phyloP scores from a whole-genome alignment of 306 rosid species.

The Prunus mume region DNA sequence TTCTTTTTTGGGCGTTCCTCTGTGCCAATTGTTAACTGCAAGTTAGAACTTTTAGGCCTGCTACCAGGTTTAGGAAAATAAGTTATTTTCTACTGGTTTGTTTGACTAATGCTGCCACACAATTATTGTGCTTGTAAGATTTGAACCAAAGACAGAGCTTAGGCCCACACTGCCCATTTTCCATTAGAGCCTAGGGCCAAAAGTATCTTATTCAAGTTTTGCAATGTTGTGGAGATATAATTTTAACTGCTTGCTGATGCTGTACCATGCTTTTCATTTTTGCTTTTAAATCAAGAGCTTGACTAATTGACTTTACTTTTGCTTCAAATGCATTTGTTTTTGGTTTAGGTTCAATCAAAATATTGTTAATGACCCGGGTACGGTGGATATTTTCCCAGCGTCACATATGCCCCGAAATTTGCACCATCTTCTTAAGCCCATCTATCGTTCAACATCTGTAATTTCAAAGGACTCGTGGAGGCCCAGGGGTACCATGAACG shows the following conservation, averaged over 20 bases:
- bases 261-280: neutral
- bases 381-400: conserved; percentile 78
- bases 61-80: neutral
- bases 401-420: conserved; percentile 61
- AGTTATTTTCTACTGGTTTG: neutral
- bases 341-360: conserved; percentile 71
- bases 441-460: conserved; percentile 37
- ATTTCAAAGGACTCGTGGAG: conserved; percentile 24
- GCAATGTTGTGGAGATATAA: neutral
- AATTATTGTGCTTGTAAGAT: neutral
- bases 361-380: conserved; percentile 66
- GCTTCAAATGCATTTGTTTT: conserved; percentile 26
- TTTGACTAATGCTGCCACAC: neutral
- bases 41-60: neutral
- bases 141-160: neutral
- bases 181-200: neutral
- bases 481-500: conserved; percentile 33
- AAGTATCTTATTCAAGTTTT: neutral
- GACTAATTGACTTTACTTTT: conserved; percentile 11
- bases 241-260: conserved; percentile 1
- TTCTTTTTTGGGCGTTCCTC: neutral
- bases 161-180: neutral
- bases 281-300: neutral
- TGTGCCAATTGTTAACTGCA: neutral
- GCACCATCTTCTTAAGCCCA: conserved; percentile 65